Conservation (phyloP, 2,329 filamentous ascomycete genomes). For the Diaporthe sp. region DNA sequence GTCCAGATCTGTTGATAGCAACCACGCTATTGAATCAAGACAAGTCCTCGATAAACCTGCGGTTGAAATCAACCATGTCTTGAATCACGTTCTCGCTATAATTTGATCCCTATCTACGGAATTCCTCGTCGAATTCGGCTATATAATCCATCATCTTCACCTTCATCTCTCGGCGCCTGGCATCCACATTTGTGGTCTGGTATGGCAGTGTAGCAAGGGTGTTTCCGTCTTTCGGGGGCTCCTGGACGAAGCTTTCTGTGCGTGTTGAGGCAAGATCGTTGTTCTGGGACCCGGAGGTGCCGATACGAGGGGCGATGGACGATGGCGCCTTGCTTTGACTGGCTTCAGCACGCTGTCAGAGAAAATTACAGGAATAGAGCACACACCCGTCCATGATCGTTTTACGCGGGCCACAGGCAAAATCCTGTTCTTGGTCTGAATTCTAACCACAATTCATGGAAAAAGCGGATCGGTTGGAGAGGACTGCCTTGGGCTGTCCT, state of each 20-base stretch:
- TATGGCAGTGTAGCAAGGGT: conserved; percentile 1
- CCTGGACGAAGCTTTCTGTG: not conserved
- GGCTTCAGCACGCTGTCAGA: not conserved
- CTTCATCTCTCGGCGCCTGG: conserved; percentile 17
- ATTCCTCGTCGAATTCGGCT: not conserved
- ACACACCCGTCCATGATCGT: not conserved
- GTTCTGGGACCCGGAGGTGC: not conserved
- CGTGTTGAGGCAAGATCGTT: not conserved
- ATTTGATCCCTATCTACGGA: not conserved
- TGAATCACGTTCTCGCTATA: not conserved
- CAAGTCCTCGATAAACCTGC: not conserved
- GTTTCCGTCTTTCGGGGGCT: conserved; percentile 10
- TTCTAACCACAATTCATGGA: not conserved
- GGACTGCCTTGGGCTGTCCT: not conserved
- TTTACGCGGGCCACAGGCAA: not conserved
- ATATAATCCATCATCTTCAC: conserved; percentile 26
- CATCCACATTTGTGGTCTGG: conserved; percentile 19
- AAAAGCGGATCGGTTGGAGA: not conserved
- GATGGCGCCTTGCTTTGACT: not conserved
- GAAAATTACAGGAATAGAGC: not conserved
- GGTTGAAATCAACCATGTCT: not conserved
- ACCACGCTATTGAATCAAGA: not conserved
- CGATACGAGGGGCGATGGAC: not conserved
- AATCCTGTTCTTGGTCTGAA: not conserved
- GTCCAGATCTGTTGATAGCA: not conserved